Percentiles rank a stretch among this genome's conserved stretches.
These are phyloP conservation scores for Fusarium subtropicale DNA, from an alignment of 2,329 filamentous ascomycete genomes.

Conservation along the genomic window DNA sequence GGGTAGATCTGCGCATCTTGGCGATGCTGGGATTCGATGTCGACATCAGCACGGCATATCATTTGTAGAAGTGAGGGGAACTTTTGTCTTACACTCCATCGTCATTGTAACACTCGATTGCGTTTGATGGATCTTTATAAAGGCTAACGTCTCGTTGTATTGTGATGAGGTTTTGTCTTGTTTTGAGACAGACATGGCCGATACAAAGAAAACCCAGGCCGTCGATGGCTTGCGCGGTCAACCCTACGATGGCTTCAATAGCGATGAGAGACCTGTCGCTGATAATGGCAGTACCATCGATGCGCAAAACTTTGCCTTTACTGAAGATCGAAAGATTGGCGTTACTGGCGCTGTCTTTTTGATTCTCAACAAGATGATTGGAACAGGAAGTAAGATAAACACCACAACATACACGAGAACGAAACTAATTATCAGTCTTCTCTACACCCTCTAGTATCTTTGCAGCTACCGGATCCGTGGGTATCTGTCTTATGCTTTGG, in stretches of 20 bases:
- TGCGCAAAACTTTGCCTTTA: constrained; percentile 56
- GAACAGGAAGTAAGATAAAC: constrained; percentile 62
- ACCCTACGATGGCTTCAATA: constrained; percentile 12
- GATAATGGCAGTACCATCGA: constrained; percentile 49
- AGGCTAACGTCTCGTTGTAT: neutral
- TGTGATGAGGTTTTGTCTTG: neutral
- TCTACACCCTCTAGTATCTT: constrained; percentile 67
- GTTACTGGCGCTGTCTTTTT: constrained; percentile 65
- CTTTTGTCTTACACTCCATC: neutral
- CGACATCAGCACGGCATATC: constrained; percentile 16
- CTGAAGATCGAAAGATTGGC: constrained; percentile 62
- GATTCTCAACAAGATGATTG: constrained; percentile 70
- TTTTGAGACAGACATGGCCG: constrained; percentile 27
- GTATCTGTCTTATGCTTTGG: constrained; percentile 51
- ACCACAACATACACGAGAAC: neutral
- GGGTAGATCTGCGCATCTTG: constrained; percentile 31
- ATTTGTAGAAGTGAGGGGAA: constrained; percentile 5
- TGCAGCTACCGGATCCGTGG: constrained; percentile 63
- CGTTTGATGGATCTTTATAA: neutral
- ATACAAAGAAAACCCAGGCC: constrained; percentile 14
- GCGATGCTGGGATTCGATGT: constrained; percentile 32
- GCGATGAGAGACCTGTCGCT: constrained; percentile 32
- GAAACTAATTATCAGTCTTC: constrained; percentile 56
- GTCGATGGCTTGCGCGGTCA: constrained; percentile 17
- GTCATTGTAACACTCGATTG: neutral